Conservation (phyloP, 2,329 filamentous ascomycete species). For the Pseudonectria foliicola region DNA sequence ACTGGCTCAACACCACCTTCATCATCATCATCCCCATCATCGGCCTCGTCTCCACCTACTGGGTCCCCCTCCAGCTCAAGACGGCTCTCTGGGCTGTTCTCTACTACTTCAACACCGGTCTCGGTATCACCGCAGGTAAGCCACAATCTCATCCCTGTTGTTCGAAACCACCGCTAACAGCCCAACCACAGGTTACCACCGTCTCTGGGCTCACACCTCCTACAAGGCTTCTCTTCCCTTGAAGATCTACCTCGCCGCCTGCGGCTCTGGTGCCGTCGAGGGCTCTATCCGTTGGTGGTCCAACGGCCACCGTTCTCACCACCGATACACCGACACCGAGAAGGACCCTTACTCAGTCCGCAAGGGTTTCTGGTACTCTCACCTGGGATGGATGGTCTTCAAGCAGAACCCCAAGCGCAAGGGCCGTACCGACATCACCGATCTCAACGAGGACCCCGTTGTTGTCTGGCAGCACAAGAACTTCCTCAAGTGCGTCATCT, state of each 20-base stretch:
- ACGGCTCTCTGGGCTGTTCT: constrained; percentile 66
- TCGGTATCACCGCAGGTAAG: constrained; percentile 72
- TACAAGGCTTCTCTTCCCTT: constrained; percentile 73
- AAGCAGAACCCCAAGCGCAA: constrained; percentile 89
- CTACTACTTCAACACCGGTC: constrained; percentile 79
- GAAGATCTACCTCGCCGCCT: constrained; percentile 73
- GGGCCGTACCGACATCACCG: constrained; percentile 80
- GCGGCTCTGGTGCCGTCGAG: constrained; percentile 76
- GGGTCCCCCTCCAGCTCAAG: constrained; percentile 65
- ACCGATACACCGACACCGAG: constrained; percentile 86
- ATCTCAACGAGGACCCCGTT: constrained; percentile 78
- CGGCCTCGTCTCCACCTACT: constrained; percentile 68
- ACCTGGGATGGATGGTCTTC: constrained; percentile 84
- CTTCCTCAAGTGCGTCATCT: constrained; percentile 72
- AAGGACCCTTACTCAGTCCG: constrained; percentile 89
- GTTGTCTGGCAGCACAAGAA: constrained; percentile 85
- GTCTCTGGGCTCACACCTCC: constrained; percentile 79
- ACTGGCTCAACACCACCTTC: constrained; percentile 83
- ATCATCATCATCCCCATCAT: constrained; percentile 71
- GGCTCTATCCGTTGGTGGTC: constrained; percentile 88
- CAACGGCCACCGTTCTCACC: constrained; percentile 77
- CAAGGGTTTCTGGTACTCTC: constrained; percentile 76
- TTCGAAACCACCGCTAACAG: constrained; percentile 1
- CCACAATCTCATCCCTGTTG: constrained; percentile 6
- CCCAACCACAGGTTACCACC: constrained; percentile 38